phyloP scores from a whole-genome alignment of 139 green algal species.

The Ettlia oleoabundans region DNA sequence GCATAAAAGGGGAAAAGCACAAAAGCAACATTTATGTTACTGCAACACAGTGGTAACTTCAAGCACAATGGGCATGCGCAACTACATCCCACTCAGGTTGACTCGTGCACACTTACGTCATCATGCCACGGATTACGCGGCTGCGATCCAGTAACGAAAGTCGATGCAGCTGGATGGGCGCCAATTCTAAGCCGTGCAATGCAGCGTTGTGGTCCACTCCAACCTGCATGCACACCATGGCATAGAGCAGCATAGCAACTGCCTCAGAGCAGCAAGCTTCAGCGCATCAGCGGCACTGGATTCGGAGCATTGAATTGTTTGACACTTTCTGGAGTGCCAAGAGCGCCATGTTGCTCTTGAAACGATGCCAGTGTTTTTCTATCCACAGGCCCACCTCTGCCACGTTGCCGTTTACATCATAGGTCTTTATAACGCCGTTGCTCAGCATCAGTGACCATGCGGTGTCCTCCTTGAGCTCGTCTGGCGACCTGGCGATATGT shows the following conservation, averaged over 20 bases:
- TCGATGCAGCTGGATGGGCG: slow-evolving; percentile 38
- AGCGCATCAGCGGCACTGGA: no score
- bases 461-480: slow-evolving; percentile 40
- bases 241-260: not conserved
- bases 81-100: no score
- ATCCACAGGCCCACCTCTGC: not conserved
- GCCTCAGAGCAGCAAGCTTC: no score
- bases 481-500: not conserved
- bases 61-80: no score
- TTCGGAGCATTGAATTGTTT: no score
- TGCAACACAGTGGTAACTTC: no score
- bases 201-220: slow-evolving; percentile 38
- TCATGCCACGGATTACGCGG: slow-evolving; percentile 41
- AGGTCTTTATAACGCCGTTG: slow-evolving; percentile 42
- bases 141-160: slow-evolving; percentile 45
- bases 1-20: no score
- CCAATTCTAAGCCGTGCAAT: slow-evolving; percentile 26
- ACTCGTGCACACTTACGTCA: slow-evolving; percentile 6
- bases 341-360: not conserved
- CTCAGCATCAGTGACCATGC: slow-evolving; percentile 44
- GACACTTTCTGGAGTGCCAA: no score
- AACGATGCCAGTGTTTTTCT: not conserved
- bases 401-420: slow-evolving; percentile 3
- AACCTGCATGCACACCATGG: slow-evolving; percentile 6
- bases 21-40: no score